Conservation (phyloP, 2,329 filamentous ascomycete species). For the Phoma herbarum region DNA sequence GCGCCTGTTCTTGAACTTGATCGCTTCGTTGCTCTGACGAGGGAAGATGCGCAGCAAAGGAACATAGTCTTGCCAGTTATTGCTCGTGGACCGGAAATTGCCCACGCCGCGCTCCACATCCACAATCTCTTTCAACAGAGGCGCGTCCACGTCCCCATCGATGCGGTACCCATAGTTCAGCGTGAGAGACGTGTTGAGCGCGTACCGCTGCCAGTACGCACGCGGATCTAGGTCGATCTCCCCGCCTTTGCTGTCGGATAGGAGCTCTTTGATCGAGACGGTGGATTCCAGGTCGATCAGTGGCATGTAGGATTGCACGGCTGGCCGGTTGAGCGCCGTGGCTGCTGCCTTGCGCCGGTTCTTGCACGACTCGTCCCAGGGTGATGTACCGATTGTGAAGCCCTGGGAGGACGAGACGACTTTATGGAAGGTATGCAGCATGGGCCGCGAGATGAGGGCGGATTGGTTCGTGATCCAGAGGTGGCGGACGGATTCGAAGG, state of each 20-base stretch:
- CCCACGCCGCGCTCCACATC: slow-evolving; percentile 78
- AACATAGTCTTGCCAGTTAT: slow-evolving; percentile 89
- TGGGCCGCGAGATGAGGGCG: slow-evolving; percentile 78
- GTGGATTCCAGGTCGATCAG: slow-evolving; percentile 81
- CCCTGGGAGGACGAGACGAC: slow-evolving; percentile 80
- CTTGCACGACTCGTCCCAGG: slow-evolving; percentile 85
- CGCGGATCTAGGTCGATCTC: slow-evolving; percentile 73
- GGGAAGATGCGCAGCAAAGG: slow-evolving; percentile 73
- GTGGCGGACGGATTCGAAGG: slow-evolving; percentile 75
- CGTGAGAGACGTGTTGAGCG: slow-evolving; percentile 78
- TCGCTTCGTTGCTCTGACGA: slow-evolving; percentile 68
- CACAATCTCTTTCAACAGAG: slow-evolving; percentile 75
- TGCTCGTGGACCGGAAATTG: slow-evolving; percentile 79
- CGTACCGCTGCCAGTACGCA: slow-evolving; percentile 77
- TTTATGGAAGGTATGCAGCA: slow-evolving; percentile 81
- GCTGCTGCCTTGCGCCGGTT: slow-evolving; percentile 78
- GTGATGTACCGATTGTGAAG: slow-evolving; percentile 83
- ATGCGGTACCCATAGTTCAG: slow-evolving; percentile 84
- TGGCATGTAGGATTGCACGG: slow-evolving; percentile 81
- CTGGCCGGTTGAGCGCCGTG: slow-evolving; percentile 78
- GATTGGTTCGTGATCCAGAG: slow-evolving; percentile 84
- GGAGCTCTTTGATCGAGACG: slow-evolving; percentile 75
- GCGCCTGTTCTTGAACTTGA: slow-evolving; percentile 71
- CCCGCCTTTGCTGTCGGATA: slow-evolving; percentile 70
- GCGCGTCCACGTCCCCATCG: slow-evolving; percentile 72